Evolutionary conservation across 345 rosid species (phyloP).

Genomic region (Linum trigynum): DNA sequence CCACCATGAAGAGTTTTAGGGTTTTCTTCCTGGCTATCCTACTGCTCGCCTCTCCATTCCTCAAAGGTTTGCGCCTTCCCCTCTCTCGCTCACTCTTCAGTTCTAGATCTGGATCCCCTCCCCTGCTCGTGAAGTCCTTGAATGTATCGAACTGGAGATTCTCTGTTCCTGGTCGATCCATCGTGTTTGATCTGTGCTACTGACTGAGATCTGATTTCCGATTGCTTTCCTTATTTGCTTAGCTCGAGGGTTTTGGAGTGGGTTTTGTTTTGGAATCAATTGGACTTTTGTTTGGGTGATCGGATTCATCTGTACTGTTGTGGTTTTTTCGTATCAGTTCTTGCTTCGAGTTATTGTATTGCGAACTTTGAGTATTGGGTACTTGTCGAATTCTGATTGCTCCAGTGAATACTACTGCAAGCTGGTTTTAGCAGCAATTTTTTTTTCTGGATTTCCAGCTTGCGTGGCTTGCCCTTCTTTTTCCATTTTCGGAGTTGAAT

Average conservation of each 20-base stretch:
- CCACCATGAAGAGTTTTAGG: constrained; percentile 35
- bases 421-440: too few relatives aligned
- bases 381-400: too few relatives aligned
- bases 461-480: too few relatives aligned
- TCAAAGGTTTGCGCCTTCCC: constrained; percentile 40
- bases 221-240: not conserved
- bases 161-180: not conserved
- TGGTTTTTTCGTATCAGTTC: not conserved
- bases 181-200: constrained; percentile 7
- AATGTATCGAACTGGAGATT: not conserved
- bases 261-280: not conserved
- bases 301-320: not conserved
- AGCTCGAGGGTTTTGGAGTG: not conserved
- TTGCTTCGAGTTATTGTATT: too few relatives aligned
- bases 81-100: constrained; percentile 7
- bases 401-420: too few relatives aligned
- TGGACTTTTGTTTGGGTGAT: not conserved
- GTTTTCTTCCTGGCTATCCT: constrained; percentile 58
- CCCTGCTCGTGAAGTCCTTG: not conserved
- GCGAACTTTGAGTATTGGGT: too few relatives aligned
- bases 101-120: constrained; percentile 44
- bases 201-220: constrained; percentile 5
- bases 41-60: constrained; percentile 56
- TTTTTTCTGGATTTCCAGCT: too few relatives aligned
- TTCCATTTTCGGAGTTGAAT: too few relatives aligned